Base-by-base conservation (phyloP, 305 asterid species). In the Fraxinus ornus region DNA sequence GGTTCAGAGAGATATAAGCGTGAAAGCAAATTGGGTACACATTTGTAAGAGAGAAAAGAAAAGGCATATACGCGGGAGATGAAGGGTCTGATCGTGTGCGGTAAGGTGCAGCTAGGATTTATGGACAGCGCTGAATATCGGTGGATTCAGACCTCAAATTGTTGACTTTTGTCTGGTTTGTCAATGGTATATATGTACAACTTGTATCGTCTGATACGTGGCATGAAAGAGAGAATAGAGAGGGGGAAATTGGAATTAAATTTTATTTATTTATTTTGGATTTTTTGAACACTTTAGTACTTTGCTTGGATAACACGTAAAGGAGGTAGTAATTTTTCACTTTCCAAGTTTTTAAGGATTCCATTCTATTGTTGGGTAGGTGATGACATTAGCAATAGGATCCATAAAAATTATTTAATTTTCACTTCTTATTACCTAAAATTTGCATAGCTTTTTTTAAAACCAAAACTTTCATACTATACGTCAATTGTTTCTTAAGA, bases 11-110 rank as follows among this genome's bases (percentile, higher is more conserved):
- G 85, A 80, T 84, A 81, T 76, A 85, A 83, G 77, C 72, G 80
- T 44, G 86, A 85, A 70, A 35, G 33, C 64, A 5, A 17, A 5
- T 7, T 62, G 72, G 72, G 15, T 8, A 32, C 49, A 8, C 49
- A 57, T 66, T 52, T 74, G 68, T 64, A 33, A 68, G 60, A 52
- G 76, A 79, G 71, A 82, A 57, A 76, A 15, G 41, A 15, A 39
- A 80, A 79, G 47, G 78, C 12, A 22, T 7, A 87, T 10, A 87
- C 86, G 90, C 90, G 90, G 84, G 90, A 87, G 86, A 88, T 83
- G 88, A 82, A 83, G 88, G 87, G 49, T 82, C 86, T 88, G 81
- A 83, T 90, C 85, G 28, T 82, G 86, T 86, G 87, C 36, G 84
- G 60, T 80, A 71, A 60, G 89, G 89, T 89, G 90, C 87, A 89